Evolutionary conservation across 805 yeast species (phyloP), one percentile per base, ranked within the genome.

Genomic region (Wickerhamomyces ciferrii): DNA sequence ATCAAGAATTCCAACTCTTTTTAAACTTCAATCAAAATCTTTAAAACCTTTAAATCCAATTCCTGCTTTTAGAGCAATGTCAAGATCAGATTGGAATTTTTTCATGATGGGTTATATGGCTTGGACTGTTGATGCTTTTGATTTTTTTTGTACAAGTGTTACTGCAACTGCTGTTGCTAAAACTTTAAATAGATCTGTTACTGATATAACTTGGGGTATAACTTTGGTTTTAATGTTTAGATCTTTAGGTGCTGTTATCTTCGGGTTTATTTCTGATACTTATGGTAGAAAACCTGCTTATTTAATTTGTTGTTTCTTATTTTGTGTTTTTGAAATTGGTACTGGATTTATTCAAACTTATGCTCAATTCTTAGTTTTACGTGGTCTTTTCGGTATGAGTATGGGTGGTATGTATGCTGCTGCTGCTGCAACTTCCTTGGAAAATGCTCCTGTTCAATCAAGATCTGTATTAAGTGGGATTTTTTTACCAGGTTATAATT

Each of bases 61-160:
- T 27, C 69, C 70, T 13, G 70, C 69, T 1, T 58, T 75, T 25
- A 59, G 55, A 14, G 62, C 65, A 43, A 59, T 75, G 50, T 60
- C 63, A 8, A 49, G 59, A 8, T 61, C 58, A 23, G 70, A 76
- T 47, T 83, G 89, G 87, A 70, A 73, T 48, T 76, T 75, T 48
- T 81, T 83, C 56, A 55, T 71, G 21, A 69, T 81, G 56, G 88
- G 86, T 2, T 77, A 79, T 53, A 60, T 67, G 31, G 85, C 81
- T 31, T 84, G 91, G 90, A 72, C 84, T 3, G 72, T 83, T 74
- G 91, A 83, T 55, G 83, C 88, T 3, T 75, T 84, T 61, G 90
- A 84, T 55, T 84, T 81, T 65, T 84, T 84, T 58, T 67, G 78
- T 25, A 83, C 81, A 10, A 74, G 84, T 13, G 70, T 82, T 42